phyloP scores from a whole-genome alignment of 2,329 filamentous ascomycete species.

The Phialemoniopsis sp. region DNA sequence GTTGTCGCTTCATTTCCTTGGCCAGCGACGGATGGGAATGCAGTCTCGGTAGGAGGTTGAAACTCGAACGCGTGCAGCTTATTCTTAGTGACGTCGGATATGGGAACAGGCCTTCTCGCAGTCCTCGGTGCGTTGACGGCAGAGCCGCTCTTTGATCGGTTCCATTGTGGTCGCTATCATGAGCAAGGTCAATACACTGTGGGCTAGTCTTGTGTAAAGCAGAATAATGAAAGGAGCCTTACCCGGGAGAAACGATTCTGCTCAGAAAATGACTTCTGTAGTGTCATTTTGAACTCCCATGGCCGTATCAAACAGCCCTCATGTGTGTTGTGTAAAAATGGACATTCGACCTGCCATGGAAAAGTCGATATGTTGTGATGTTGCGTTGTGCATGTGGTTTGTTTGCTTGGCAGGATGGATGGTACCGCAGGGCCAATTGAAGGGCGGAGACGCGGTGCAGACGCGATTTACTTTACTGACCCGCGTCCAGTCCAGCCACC shows the following conservation, averaged over 20 bases:
- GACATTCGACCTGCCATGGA: too few relatives aligned
- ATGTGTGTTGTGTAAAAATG: too few relatives aligned
- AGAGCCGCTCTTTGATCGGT: slow-evolving; percentile 49
- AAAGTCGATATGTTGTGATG: too few relatives aligned
- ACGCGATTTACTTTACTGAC: too few relatives aligned
- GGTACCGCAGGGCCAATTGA: too few relatives aligned
- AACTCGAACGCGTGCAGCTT: slow-evolving; percentile 58
- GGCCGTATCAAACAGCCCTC: too few relatives aligned
- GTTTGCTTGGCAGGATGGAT: too few relatives aligned
- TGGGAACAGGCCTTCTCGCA: slow-evolving; percentile 36
- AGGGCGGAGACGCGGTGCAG: too few relatives aligned
- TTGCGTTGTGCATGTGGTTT: too few relatives aligned
- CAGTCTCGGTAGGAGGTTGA: slow-evolving; percentile 34
- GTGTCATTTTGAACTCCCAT: slow-evolving; percentile 23
- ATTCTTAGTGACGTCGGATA: slow-evolving; percentile 55
- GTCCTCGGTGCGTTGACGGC: slow-evolving; percentile 24
- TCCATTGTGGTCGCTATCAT: slow-evolving; percentile 37
- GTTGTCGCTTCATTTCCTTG: slow-evolving; percentile 8
- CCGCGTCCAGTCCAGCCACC: too few relatives aligned
- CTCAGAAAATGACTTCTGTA: slow-evolving; percentile 35
- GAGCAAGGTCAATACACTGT: slow-evolving; percentile 2
- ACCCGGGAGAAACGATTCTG: slow-evolving; percentile 25
- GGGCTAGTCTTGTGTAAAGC: not conserved
- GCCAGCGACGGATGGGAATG: too few relatives aligned
- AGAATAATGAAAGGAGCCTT: not conserved